Base-by-base conservation (phyloP, 305 asterid species). In the Striga hermonthica region DNA sequence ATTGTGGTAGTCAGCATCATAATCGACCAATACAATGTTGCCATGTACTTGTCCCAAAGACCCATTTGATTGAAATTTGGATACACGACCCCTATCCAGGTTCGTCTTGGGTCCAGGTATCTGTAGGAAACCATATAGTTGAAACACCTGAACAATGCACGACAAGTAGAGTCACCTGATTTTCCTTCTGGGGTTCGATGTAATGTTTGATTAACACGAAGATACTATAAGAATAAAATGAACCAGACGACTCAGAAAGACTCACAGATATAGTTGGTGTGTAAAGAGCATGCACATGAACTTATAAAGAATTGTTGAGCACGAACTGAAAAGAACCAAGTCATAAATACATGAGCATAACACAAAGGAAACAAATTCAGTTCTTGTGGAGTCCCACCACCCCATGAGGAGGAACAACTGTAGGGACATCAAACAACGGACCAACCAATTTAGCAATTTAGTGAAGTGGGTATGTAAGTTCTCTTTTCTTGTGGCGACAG, bases 61-160 rank as follows among this genome's bases (percentile, higher is more conserved):
- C 88, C 73, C 71, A 37, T 62, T 62, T 69, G 58, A 65, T 85
- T 87, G 81, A 90, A 90, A 65, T 85, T 60, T 0, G 95, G 95
- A 72, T 82, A 75, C 2, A 78, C 84, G 0, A 92, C 95, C n/a
- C 97, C 97, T 14, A 90, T 90, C 97, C 97, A 90, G 6, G 97
- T 90, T 36, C 72, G 71, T 52, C 35, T 58, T 8, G 91, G 74
- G 60, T 85, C 80, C 1, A 82, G 83, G 56, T 90, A 85, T 76
- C 88, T 76, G 44, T 85, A 91, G 37, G 97, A 95, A n/a, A 87
- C 81, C 79, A 81, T 7, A 55, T 85, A 90, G 85, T 81, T 82
- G 56, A 90, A 73, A 79, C 97, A 90, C n/a, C 95, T 95, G 1
- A 87, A 53, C 91, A 84, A 60, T 90, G 97, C 39, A 87, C 86